Conservation (phyloP, 306 rosid species). For the Medicago ruthenica region DNA sequence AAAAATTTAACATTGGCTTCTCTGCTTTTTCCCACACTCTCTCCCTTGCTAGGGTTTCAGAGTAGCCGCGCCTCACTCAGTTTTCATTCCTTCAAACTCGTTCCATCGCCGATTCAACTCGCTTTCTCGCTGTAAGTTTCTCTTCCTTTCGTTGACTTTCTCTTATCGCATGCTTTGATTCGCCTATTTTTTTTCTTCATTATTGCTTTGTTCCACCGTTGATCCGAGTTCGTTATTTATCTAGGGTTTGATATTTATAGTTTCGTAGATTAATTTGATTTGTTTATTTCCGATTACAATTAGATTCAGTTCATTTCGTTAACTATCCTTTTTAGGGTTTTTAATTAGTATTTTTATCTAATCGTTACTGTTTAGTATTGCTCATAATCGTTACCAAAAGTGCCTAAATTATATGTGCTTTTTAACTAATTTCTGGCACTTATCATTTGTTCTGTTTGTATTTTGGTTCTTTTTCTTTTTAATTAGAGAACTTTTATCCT, state of each 20-base stretch:
- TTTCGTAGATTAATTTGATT: not conserved
- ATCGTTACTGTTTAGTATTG: not conserved
- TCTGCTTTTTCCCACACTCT: constrained; percentile 64
- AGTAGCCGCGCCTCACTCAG: constrained; percentile 62
- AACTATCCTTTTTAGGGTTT: not conserved
- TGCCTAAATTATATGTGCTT: too few species aligned
- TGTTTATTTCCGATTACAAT: constrained; percentile 35
- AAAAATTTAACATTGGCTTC: constrained; percentile 50
- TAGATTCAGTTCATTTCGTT: constrained; percentile 15
- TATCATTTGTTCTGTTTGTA: too few species aligned
- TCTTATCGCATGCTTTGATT: not conserved
- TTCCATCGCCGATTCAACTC: constrained; percentile 43
- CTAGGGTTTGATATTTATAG: not conserved
- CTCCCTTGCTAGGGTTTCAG: constrained; percentile 87
- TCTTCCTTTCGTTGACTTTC: not conserved
- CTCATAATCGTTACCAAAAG: too few species aligned
- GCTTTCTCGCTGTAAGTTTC: constrained; percentile 47
- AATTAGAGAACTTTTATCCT: too few species aligned
- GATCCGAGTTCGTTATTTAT: constrained; percentile 37
- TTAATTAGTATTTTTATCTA: not conserved
- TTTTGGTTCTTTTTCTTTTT: too few species aligned
- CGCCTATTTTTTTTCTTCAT: not conserved
- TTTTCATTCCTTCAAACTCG: constrained; percentile 26
- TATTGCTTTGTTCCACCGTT: constrained; percentile 15
- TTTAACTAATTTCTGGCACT: too few species aligned